A percentile compares a stretch with the other conserved stretches of the same genome.
Evolutionary conservation across 495 filamentous ascomycete genomes (phyloP).

Genomic region (Copromyces sp.): DNA sequence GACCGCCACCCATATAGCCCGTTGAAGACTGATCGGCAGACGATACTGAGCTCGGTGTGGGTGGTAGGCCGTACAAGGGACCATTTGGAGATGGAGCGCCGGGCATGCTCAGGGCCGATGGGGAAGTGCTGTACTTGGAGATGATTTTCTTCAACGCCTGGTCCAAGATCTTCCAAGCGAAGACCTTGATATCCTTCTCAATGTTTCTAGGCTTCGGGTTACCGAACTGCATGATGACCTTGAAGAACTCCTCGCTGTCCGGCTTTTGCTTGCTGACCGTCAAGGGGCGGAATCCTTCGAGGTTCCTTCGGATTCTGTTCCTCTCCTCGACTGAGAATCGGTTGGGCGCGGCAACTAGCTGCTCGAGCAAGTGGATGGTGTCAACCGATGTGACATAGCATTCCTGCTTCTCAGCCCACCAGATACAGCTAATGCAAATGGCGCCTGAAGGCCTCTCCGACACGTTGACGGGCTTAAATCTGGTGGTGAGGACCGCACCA

Average conservation of each 20-base stretch:
- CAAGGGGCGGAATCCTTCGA: constrained; percentile 81
- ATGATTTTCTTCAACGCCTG: constrained; percentile 93
- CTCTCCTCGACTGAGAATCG: constrained; percentile 93
- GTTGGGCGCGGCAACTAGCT: constrained; percentile 57
- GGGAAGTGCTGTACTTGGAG: constrained; percentile 65
- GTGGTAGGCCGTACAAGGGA: constrained; percentile 17
- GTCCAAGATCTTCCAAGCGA: constrained; percentile 78
- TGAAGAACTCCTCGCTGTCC: constrained; percentile 95
- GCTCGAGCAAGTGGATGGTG: constrained; percentile 85
- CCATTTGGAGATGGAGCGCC: background rate
- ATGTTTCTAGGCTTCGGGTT: constrained; percentile 93
- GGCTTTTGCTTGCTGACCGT: constrained; percentile 87
- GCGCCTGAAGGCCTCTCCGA: constrained; percentile 64
- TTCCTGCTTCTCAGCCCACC: constrained; percentile 82
- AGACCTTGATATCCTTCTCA: constrained; percentile 98
- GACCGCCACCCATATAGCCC: constrained; percentile 19
- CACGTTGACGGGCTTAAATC: constrained; percentile 59
- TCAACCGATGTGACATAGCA: constrained; percentile 94
- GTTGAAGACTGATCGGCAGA: constrained; percentile 10
- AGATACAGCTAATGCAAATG: constrained; percentile 83
- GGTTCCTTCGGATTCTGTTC: constrained; percentile 89
- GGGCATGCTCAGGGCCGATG: constrained; percentile 14
- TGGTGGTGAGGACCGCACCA: constrained; percentile 60
- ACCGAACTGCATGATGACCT: constrained; percentile 96
- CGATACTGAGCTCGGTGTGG: constrained; percentile 24